Evolutionary conservation across 208 protist species (phyloP).

Genomic region (Wallacemonas sp.): DNA sequence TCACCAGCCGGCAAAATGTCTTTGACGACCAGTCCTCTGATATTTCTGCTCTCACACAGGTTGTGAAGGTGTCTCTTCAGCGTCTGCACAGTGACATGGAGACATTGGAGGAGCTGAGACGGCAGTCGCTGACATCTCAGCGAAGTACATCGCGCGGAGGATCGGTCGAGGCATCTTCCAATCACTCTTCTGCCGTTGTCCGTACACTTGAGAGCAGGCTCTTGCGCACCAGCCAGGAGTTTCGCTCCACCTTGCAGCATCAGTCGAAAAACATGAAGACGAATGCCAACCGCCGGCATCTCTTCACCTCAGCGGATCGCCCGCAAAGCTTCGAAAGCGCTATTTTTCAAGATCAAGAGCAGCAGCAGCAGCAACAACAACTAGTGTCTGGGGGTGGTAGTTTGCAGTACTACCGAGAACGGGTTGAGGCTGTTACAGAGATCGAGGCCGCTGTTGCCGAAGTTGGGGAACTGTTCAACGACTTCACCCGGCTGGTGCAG

Average conservation of each 20-base stretch:
- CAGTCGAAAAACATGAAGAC: constrained; percentile 78
- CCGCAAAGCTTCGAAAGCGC: constrained; percentile 87
- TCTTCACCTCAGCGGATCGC: constrained; percentile 77
- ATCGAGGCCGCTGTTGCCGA: constrained; percentile 90
- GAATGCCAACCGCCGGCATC: constrained; percentile 71
- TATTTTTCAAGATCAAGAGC: constrained; percentile 87
- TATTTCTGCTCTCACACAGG: constrained; percentile 72
- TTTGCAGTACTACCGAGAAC: constrained; percentile 83
- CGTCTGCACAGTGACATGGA: constrained; percentile 76
- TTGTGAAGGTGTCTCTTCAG: constrained; percentile 79
- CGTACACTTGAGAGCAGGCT: constrained; percentile 75
- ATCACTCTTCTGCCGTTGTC: constrained; percentile 63
- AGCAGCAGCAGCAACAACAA: constrained; percentile 74
- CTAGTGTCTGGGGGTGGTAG: constrained; percentile 51
- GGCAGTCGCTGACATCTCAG: constrained; percentile 54
- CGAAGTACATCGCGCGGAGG: background rate
- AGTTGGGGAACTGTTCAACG: constrained; percentile 90
- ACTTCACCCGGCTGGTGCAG: constrained; percentile 90
- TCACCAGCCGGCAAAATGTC: constrained; percentile 77
- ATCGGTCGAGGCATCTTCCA: constrained; percentile 19
- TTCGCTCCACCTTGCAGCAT: constrained; percentile 79
- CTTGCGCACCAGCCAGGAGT: constrained; percentile 73
- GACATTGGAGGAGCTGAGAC: constrained; percentile 79
- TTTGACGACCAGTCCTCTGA: constrained; percentile 90
- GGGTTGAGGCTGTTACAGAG: constrained; percentile 79